These are phyloP conservation scores for Hypoxylon fuscum DNA, from an alignment of 495 filamentous ascomycete species.

Conservation along the genomic window DNA sequence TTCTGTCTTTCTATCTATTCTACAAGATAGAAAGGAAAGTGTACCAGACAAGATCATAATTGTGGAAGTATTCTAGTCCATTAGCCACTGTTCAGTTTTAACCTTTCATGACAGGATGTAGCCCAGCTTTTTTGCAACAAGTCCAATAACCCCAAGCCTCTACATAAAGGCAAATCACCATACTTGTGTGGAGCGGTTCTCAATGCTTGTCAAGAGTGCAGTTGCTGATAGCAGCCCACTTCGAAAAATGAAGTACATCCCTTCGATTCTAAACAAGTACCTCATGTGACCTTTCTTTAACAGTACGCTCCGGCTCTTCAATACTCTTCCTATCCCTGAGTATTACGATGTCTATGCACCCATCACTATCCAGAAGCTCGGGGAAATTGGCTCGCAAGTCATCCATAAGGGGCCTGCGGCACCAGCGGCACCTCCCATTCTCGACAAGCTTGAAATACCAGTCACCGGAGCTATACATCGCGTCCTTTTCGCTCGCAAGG, in stretches of 20 bases:
- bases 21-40: too few relatives aligned
- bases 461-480: not conserved
- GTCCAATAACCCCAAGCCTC: too few relatives aligned
- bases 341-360: not conserved
- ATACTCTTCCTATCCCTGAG: constrained; percentile 1
- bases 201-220: too few relatives aligned
- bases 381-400: not conserved
- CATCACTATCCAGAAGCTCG: not conserved
- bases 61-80: too few relatives aligned
- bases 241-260: not conserved
- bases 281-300: not conserved
- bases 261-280: not conserved
- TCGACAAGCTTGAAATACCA: not conserved
- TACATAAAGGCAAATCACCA: too few relatives aligned
- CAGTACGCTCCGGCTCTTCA: not conserved
- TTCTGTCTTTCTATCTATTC: too few relatives aligned
- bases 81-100: too few relatives aligned
- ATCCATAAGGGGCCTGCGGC: not conserved
- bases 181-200: too few relatives aligned
- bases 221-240: too few relatives aligned
- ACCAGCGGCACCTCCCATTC: not conserved
- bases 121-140: too few relatives aligned
- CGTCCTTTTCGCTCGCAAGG: not conserved
- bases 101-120: too few relatives aligned
- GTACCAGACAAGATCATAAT: too few relatives aligned